Base-by-base conservation (phyloP, 306 rosid species). In the Aeschynomene evenia region DNA sequence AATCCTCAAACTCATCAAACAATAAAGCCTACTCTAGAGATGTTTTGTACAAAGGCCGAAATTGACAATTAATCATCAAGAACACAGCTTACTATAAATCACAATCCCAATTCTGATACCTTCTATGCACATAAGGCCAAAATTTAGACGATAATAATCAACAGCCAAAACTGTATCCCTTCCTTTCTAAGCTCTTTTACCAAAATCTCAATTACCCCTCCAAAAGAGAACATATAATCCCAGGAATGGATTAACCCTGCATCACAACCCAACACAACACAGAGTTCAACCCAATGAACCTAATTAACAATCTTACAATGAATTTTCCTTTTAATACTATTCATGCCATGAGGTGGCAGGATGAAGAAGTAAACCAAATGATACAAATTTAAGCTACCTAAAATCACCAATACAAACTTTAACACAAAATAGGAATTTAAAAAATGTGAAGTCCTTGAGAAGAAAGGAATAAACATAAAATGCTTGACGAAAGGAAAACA, bases 171-270 rank as follows among this genome's bases (percentile, higher is more conserved):
- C 46, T 28, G 3, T 57, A 48, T 19, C 55, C 23, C 64, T 54
- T 50, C 71, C 42, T 56, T 67, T 57, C 52, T 33, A 48, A 66
- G 50, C 76, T 75, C 53, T 39, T 21, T 51, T 46, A 23, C 62
- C 66, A 26, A 12, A 0, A 49, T 37, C 46, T 51, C 63, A 59
- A 49, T 23, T n/a, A 15, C 65, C 49, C 58, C 60, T 61, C 70
- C 74, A 42, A 67, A 36, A 22, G 9, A 64, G 24, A 53, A 29
- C 18, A 54, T 20, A 43, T 9, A 43, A 64, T 29, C 57, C 54
- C 53, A 21, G 36, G 83, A 77, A 49, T 8, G 40, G 53, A 39
- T 61, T 57, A 58, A 78, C 43, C 88, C 88, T 85, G 85, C 71
- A 78, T 14, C 57, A 49, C 50, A 50, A 69, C 21, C 11, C 73